Evolutionary conservation across 2,329 filamentous ascomycete genomes (phyloP).

Genomic region (Didymella glomerata): DNA sequence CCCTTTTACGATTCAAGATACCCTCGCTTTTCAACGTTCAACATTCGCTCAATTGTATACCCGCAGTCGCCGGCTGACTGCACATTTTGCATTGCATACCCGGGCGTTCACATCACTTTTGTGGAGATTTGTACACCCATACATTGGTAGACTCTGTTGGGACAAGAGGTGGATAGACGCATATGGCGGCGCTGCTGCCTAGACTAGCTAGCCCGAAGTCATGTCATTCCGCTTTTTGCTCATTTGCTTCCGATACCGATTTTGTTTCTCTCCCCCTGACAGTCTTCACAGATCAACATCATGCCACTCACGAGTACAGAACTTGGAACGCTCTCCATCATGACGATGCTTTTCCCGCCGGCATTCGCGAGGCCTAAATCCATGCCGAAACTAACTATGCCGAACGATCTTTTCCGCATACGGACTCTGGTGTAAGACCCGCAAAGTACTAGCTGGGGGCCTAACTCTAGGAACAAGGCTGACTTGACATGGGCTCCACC

Average conservation of each 20-base stretch:
- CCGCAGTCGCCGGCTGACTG: constrained; percentile 23
- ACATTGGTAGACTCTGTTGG: constrained; percentile 31
- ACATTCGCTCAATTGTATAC: constrained; percentile 26
- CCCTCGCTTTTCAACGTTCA: constrained; percentile 28
- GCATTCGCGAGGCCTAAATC: constrained; percentile 4
- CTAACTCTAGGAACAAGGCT: constrained; percentile 45
- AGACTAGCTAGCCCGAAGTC: constrained; percentile 32
- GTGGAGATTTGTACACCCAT: constrained; percentile 26
- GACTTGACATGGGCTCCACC: constrained; percentile 32
- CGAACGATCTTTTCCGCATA: constrained; percentile 12
- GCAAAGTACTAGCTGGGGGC: constrained; percentile 45
- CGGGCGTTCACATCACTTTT: constrained; percentile 33
- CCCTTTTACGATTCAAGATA: constrained; percentile 42
- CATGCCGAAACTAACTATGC: constrained; percentile 15
- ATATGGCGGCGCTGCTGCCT: constrained; percentile 36
- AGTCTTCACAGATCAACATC: constrained; percentile 5
- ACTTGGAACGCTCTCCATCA: constrained; percentile 3
- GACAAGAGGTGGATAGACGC: constrained; percentile 32
- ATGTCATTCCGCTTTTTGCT: constrained; percentile 15
- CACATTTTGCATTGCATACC: constrained; percentile 30
- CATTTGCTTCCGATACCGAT: constrained; percentile 9
- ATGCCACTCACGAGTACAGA: constrained; percentile 2
- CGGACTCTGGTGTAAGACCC: constrained; percentile 38
- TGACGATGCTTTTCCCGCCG: constrained; percentile 5
- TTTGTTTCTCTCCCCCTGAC: constrained; percentile 10